Evolutionary conservation across 164 flowering plant genomes (phyloP), one percentile per base, ranked within the genome.

Genomic region (Umbellularia californica): DNA sequence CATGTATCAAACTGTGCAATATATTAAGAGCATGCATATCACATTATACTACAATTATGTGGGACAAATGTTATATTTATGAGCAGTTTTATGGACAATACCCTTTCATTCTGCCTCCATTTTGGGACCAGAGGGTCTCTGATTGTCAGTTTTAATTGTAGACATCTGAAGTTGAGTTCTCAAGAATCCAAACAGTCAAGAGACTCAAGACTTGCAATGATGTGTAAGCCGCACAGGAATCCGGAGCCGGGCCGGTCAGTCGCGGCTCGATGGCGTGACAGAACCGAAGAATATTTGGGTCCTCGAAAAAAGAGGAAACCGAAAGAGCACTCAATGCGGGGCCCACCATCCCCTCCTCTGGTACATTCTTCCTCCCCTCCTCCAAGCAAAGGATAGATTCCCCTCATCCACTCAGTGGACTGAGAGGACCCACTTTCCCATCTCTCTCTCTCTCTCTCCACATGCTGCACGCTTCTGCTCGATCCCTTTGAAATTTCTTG

Each of bases 231-330:
- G 28, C 23, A 55, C 1, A 3, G 1, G 35, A 1, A n/a, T 14
- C 63, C 75, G 84, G 80, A 74, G 68, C 28, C 83, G 80, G 82
- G 50, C 22, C 47, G 5, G 69, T 1, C 25, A 58, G 80, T 81
- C 75, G 71, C 80, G 87, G 84, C 84, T 83, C 72, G 23, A 12
- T 63, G 87, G 83, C 22, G 79, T 82, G 85, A 85, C 79, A 74
- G 74, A 63, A n/a, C 35, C 9, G 19, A 77, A 68, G 88, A 83
- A 86, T 86, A 84, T 86, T 85, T 87, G 85, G 86, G 85, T 74
- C 84, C 79, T 9, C 79, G 83, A 85, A 79, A 85, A 87, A 88
- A 85, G 90, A 80, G 84, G 47, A 41, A 41, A 41, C 47, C 47
- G 47, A 41, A 41, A 41, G 47, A 41, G 47, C 47, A 41, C 47